These are phyloP conservation scores for Globisporangium solare DNA, from an alignment of 352 stramenopile genomes.

Conservation along the genomic window DNA sequence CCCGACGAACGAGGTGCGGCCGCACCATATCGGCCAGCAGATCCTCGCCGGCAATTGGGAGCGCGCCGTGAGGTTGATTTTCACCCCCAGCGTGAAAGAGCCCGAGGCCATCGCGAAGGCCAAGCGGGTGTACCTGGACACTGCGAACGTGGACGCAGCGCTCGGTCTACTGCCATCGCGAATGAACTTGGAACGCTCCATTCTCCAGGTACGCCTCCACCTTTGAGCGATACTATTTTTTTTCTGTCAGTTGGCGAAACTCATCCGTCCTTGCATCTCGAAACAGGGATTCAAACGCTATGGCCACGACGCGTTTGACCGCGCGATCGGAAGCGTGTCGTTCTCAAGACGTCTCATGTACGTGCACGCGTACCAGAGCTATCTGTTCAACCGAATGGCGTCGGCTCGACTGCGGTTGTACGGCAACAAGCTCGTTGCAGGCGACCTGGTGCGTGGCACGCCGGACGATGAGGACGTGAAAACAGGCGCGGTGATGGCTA, in stretches of 20 bases:
- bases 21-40: slow-evolving; percentile 68
- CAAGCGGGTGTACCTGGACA: slow-evolving; percentile 47
- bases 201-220: slow-evolving; percentile 34
- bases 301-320: slow-evolving; percentile 43
- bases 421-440: slow-evolving; percentile 37
- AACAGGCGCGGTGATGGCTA: slow-evolving; percentile 21
- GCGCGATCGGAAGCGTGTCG: slow-evolving; percentile 41
- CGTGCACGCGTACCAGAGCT: slow-evolving; percentile 77
- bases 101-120: slow-evolving; percentile 22
- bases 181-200: slow-evolving; percentile 42
- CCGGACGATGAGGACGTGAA: slow-evolving; percentile 4
- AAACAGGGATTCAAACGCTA: slow-evolving; percentile 51
- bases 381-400: slow-evolving; percentile 62
- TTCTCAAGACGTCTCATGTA: slow-evolving; percentile 67
- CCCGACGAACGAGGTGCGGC: slow-evolving; percentile 34
- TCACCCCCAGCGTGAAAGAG: slow-evolving; percentile 36
- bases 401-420: slow-evolving; percentile 42
- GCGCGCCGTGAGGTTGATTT: slow-evolving; percentile 37
- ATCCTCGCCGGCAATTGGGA: slow-evolving; percentile 62
- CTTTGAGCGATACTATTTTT: neutral
- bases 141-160: slow-evolving; percentile 39
- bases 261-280: neutral
- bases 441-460: slow-evolving; percentile 38
- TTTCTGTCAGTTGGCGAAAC: too few species aligned
- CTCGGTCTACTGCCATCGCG: slow-evolving; percentile 49